Conservation (phyloP, 2,329 filamentous ascomycete species). For the Calonectria pteridis region DNA sequence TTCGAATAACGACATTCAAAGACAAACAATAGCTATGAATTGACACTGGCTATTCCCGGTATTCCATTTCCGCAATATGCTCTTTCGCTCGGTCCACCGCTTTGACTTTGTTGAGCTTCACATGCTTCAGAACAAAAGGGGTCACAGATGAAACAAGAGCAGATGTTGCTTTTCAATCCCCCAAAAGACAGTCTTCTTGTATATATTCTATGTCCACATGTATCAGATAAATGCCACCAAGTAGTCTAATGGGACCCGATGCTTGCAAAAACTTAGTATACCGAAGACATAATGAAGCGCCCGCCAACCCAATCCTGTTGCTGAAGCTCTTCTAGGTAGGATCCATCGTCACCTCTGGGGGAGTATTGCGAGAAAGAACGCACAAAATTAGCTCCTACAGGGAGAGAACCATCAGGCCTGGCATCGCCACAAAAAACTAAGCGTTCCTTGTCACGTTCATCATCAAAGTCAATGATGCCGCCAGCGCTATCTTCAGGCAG, state of each 20-base stretch:
- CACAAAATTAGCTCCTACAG: conserved; percentile 45
- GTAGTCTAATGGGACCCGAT: background rate
- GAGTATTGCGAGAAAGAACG: conserved; percentile 52
- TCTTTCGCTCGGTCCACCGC: background rate
- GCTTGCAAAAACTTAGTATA: conserved; percentile 8
- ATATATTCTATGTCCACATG: background rate
- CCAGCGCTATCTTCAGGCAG: conserved; percentile 51
- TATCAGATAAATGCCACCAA: too few species aligned
- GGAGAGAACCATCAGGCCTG: conserved; percentile 52
- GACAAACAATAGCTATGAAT: background rate
- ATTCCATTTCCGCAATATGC: background rate
- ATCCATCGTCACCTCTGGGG: conserved; percentile 56
- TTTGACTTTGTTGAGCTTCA: background rate
- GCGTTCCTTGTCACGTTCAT: conserved; percentile 51
- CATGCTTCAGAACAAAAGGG: background rate
- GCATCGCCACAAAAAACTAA: conserved; percentile 50
- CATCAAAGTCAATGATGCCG: conserved; percentile 57
- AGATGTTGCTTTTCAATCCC: background rate
- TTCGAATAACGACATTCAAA: background rate
- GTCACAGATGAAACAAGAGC: background rate
- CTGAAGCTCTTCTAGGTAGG: conserved; percentile 46
- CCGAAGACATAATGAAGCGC: conserved; percentile 32
- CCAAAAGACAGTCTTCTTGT: background rate
- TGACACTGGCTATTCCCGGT: too few species aligned
- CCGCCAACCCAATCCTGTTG: conserved; percentile 35